Base-by-base conservation (phyloP, 441 rosid species). In the Populus hybrid region DNA sequence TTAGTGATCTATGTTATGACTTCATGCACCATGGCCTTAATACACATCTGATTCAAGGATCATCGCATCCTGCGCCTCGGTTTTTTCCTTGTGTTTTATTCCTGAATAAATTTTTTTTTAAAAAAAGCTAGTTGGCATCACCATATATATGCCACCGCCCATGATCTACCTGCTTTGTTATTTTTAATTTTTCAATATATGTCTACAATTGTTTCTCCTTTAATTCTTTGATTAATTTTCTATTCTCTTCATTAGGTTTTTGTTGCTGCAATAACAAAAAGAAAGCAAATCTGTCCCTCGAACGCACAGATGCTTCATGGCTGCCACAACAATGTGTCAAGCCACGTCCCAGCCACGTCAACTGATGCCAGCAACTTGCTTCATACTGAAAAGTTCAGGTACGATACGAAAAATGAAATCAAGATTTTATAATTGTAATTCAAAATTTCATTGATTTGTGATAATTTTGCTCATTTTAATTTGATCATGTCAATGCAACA, bases 381-480 rank as follows among this genome's bases (percentile, higher is more conserved):
- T 10, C 95, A 86, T 71, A 83, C 89, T 59, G 87, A 89, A 70
- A 89, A 89, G 73, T 88, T 93, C 83, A 89, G 93, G 97, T 92
- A 21, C 35, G 71, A 9, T 23, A 2, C 24, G 4, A 9, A 38
- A 21, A 20, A 38, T 10, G 18, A 9, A 38, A 35, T 14, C 21
- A 21, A 53, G 1, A 72, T 26, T 72, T 65, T n/a, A 79, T 4
- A 50, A 50, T 50, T 50, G n/a, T 50, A 5, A 50, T 50, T 45
- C 56, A 45, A 45, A 45, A 45, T 45, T 14, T 45, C 56, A 50
- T 14, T 5, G 20, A 16, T 50, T 50, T 50, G n/a, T 50, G 59
- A 50, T 50, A 4, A 16, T 50, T 50, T 16, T 50, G 20, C 20
- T 50, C 0, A 50, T 14, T 14, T 16, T 50, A 50, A 50, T 50